A percentile compares a stretch with the other conserved stretches of the same genome.
phyloP scores from a whole-genome alignment of 108 stramenopile species.

The Epipyxis sp. region DNA sequence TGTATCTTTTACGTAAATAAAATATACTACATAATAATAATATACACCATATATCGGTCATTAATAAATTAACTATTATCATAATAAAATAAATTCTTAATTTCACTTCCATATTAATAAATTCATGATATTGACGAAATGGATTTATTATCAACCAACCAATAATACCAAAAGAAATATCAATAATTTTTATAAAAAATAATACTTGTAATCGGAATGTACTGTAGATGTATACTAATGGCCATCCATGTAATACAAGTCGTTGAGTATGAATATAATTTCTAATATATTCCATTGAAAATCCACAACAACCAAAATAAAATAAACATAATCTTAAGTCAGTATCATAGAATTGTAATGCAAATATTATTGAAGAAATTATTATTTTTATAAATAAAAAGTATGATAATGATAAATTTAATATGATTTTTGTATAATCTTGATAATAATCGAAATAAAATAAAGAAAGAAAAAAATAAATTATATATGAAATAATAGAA shows the following conservation, averaged over 20 bases:
- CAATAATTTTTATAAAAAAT: neutral
- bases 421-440: neutral
- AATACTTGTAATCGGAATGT: neutral
- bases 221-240: neutral
- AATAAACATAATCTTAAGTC: slow-evolving; percentile 16
- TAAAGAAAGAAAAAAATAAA: neutral
- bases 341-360: neutral
- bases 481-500: neutral
- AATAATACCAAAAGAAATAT: neutral
- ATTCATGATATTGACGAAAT: neutral
- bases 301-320: slow-evolving; percentile 17
- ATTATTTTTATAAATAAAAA: neutral
- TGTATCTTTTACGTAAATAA: neutral
- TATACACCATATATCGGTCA: neutral
- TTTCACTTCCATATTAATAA: neutral
- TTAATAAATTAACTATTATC: neutral
- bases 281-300: neutral
- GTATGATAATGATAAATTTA: neutral
- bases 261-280: neutral
- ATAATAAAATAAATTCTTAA: neutral
- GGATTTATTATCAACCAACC: neutral
- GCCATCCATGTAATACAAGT: neutral
- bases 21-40: neutral
- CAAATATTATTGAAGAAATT: neutral
- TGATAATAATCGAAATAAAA: neutral